Percentiles rank a stretch among this genome's conserved stretches.
Conservation (phyloP, 1,139 yeast genomes). For the Geotrichum candidum region DNA sequence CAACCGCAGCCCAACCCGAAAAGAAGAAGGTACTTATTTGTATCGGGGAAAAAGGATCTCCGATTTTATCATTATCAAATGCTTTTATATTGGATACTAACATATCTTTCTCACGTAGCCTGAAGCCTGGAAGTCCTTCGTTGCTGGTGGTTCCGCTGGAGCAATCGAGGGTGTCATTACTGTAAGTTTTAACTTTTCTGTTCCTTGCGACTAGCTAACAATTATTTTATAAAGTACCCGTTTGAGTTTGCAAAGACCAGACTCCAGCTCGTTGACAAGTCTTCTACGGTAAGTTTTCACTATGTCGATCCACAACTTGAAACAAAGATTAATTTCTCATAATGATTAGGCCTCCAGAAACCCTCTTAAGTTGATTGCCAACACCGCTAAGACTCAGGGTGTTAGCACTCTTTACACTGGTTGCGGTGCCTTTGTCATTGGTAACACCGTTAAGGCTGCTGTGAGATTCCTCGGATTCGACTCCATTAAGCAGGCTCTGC, state of each 20-base stretch:
- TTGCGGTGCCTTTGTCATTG: slow-evolving; percentile 95
- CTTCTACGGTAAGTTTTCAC: slow-evolving; percentile 41
- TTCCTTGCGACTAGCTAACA: background rate
- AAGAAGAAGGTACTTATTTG: slow-evolving; percentile 16
- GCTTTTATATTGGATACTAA: slow-evolving; percentile 5
- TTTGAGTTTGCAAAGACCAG: slow-evolving; percentile 96
- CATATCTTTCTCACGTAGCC: slow-evolving; percentile 19
- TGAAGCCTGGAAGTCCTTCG: slow-evolving; percentile 58
- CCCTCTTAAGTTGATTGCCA: slow-evolving; percentile 73
- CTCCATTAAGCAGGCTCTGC: slow-evolving; percentile 65
- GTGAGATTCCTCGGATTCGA: slow-evolving; percentile 92
- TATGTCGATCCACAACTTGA: background rate
- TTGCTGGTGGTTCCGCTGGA: slow-evolving; percentile 94
- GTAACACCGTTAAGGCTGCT: slow-evolving; percentile 93
- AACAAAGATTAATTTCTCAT: background rate
- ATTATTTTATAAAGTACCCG: slow-evolving; percentile 49
- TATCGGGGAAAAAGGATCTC: background rate
- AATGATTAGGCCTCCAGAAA: slow-evolving; percentile 50
- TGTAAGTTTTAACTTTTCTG: slow-evolving; percentile 17
- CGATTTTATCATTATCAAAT: background rate
- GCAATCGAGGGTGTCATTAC: slow-evolving; percentile 87
- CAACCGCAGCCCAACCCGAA: slow-evolving; percentile 12
- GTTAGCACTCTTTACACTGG: slow-evolving; percentile 77
- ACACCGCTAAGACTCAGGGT: slow-evolving; percentile 75
- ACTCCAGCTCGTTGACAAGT: slow-evolving; percentile 72